Evolutionary conservation across 371 early-diverging fungal species (phyloP), one percentile per base, ranked within the genome.

Genomic region (Gilbertella persicaria): DNA sequence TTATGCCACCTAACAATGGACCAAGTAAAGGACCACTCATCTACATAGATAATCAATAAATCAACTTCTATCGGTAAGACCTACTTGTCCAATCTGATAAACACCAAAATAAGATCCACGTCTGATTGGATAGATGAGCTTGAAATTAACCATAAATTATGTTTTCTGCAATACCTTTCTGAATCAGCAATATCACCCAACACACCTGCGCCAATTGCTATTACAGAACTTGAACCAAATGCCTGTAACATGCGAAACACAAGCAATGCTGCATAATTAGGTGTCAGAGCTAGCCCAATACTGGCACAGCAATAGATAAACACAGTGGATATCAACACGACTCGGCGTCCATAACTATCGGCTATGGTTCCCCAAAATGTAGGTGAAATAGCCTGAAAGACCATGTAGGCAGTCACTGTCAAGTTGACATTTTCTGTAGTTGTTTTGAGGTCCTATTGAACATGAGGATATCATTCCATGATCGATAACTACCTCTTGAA

Each of bases 361-460:
- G 88, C 75, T 7, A 86, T 55, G 5, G 81, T 71, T 10, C 83
- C 86, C 87, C 87, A 88, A n/a, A 86, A 62, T 6, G 69, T 44
- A 9, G 73, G 73, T 6, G 73, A 60, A 3, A 69, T 16, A 9
- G 55, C 73, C 44, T 72, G 73, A 25, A 63, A 55, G 1, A 72
- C 38, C 73, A 72, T 68, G 23, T 69, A 72, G 0, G 55, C 37
- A 0, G 69, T 66, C 4, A 72, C 46, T 1, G 69, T 64, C 1
- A 72, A 35, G 25, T 62, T 72, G 2, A 72, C 55, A 7, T 60
- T 25, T 25, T 53, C 56, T 16, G 67, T 51, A 0, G 59, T 58
- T 23, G 55, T 53, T 6, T 53, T 19, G 2, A 71, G 21, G 26
- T 61, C 64, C 71, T 71, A 23, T 13, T 20, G 4, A 26, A 8